Conservation (phyloP, 768 basidiomycete species). For the Roridomyces roridus region DNA sequence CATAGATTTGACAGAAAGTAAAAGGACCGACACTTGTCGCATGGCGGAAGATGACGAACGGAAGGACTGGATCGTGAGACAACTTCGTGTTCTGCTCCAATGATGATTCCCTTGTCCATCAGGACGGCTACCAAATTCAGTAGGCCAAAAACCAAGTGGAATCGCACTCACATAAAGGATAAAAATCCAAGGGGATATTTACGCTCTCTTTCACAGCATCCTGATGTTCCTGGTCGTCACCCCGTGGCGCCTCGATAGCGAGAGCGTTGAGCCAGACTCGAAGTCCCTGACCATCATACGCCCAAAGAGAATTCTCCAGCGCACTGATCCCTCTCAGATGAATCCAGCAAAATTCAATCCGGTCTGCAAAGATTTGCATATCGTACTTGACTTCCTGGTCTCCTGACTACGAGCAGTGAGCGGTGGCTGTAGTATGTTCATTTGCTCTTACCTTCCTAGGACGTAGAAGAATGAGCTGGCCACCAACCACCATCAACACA, state of each 20-base stretch:
- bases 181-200: slow-evolving; percentile 91
- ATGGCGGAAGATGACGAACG: slow-evolving; percentile 92
- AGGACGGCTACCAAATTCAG: slow-evolving; percentile 72
- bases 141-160: not conserved
- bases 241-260: slow-evolving; percentile 73
- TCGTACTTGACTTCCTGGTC: slow-evolving; percentile 94
- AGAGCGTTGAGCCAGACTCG: slow-evolving; percentile 96
- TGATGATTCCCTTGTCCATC: slow-evolving; percentile 99
- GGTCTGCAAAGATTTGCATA: slow-evolving; percentile 94
- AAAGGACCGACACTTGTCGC: slow-evolving; percentile 76
- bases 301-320: slow-evolving; percentile 97
- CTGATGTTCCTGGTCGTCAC: slow-evolving; percentile 39
- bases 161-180: slow-evolving; percentile 80
- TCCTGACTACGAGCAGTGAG: slow-evolving; percentile 58
- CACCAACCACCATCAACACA: slow-evolving; percentile 94
- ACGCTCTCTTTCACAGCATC: slow-evolving; percentile 89
- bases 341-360: slow-evolving; percentile 99
- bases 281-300: slow-evolving; percentile 89
- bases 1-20: not conserved
- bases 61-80: slow-evolving; percentile 74
- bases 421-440: not conserved
- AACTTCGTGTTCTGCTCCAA: slow-evolving; percentile 92
- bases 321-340: slow-evolving; percentile 93
- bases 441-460: slow-evolving; percentile 77
- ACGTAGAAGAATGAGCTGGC: slow-evolving; percentile 85